Evolutionary conservation across 2,329 filamentous ascomycete genomes (phyloP).

Genomic region (Verticillium klebahnii): DNA sequence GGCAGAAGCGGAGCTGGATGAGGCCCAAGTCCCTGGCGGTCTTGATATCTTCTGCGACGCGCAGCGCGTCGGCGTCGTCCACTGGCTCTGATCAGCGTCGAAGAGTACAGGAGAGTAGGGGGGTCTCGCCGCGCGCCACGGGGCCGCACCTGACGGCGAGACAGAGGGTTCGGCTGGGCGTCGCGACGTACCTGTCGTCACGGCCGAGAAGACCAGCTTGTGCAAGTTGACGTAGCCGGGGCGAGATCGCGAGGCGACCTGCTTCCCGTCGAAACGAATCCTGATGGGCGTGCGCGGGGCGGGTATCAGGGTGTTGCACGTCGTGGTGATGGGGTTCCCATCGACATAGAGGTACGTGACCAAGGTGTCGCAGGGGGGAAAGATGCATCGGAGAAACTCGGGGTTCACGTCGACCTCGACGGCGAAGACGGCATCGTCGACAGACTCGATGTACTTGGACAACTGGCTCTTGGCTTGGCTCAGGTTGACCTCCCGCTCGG

Average conservation of each 20-base stretch:
- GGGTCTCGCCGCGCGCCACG: too few relatives aligned
- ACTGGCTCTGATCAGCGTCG: slow-evolving; percentile 4
- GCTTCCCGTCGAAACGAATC: background rate
- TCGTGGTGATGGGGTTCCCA: slow-evolving; percentile 5
- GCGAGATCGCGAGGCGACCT: background rate
- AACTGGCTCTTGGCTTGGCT: background rate
- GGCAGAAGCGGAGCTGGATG: slow-evolving; percentile 14
- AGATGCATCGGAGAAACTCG: background rate
- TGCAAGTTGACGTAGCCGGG: background rate
- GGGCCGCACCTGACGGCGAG: background rate
- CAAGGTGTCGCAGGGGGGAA: slow-evolving; percentile 4
- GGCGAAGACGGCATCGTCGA: slow-evolving; percentile 12
- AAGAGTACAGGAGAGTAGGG: background rate
- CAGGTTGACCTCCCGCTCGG: background rate
- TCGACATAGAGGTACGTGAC: slow-evolving; percentile 13
- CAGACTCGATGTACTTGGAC: slow-evolving; percentile 16
- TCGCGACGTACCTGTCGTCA: slow-evolving; percentile 11
- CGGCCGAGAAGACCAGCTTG: slow-evolving; percentile 15
- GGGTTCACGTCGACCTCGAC: slow-evolving; percentile 1
- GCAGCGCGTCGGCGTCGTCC: slow-evolving; percentile 6
- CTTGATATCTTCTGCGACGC: slow-evolving; percentile 4
- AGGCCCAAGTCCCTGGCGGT: slow-evolving; percentile 12
- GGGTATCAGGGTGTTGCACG: background rate
- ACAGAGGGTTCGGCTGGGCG: background rate
- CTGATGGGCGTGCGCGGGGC: background rate